Evolutionary conservation across 208 protist genomes (phyloP).

Genomic region (Leptomonas seymouri): DNA sequence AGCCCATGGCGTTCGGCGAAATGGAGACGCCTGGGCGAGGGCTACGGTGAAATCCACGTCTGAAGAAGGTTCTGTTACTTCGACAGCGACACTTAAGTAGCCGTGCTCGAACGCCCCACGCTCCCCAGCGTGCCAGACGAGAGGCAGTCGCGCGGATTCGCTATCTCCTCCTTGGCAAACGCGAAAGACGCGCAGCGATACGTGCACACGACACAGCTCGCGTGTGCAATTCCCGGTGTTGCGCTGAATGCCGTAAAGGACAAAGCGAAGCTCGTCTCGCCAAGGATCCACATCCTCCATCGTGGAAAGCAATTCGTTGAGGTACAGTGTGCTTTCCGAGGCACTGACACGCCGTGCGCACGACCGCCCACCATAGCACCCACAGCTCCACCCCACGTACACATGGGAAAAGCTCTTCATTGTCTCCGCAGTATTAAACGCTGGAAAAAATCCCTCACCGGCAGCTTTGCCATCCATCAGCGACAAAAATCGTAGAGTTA

Average conservation of each 20-base stretch:
- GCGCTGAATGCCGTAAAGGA: not conserved
- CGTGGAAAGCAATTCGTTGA: not conserved
- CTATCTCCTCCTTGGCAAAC: not conserved
- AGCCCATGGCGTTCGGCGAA: not conserved
- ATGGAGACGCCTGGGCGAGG: not conserved
- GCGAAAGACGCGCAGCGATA: constrained; percentile 32
- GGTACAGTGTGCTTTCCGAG: not conserved
- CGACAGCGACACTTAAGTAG: not conserved
- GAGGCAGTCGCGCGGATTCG: constrained; percentile 6
- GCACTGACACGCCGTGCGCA: not conserved
- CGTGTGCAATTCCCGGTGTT: not conserved
- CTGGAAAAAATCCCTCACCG: not conserved
- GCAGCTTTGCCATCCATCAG: not conserved
- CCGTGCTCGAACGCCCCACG: constrained; percentile 16
- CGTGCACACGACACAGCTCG: constrained; percentile 37
- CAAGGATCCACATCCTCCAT: constrained; percentile 3
- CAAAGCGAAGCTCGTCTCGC: constrained; percentile 14
- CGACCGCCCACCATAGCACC: constrained; percentile 12
- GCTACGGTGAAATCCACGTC: not conserved
- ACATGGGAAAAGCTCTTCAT: not conserved
- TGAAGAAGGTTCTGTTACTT: not conserved
- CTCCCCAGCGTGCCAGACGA: constrained; percentile 18
- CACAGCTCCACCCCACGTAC: constrained; percentile 13
- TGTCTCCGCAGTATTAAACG: not conserved
- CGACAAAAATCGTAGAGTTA: not conserved